phyloP scores from a whole-genome alignment of 2,329 filamentous ascomycete species.

The Hawksworthiomyces lignivorus region DNA sequence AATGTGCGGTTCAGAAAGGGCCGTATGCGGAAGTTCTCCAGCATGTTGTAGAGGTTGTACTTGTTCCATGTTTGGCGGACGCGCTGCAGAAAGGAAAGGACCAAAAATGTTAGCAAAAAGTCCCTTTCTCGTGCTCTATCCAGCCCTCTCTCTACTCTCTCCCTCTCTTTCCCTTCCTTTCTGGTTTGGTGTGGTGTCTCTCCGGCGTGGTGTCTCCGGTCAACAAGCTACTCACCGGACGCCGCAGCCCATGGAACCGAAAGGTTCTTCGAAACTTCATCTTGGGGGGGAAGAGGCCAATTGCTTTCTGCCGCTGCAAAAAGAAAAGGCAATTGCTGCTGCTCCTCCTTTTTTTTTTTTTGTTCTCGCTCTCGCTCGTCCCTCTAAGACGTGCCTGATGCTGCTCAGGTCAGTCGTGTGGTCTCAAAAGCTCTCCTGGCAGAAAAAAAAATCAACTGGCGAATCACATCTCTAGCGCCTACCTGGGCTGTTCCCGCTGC shows the following conservation, averaged over 20 bases:
- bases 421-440: conserved; percentile 2
- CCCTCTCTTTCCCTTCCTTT: neutral
- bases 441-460: conserved; percentile 8
- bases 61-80: conserved; percentile 95
- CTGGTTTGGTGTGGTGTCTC: too few species aligned
- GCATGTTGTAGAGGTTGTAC: conserved; percentile 88
- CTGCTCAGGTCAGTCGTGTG: neutral
- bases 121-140: neutral
- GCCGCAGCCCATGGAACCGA: conserved; percentile 60
- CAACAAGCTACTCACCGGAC: conserved; percentile 45
- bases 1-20: conserved; percentile 54
- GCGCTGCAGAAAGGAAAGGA: conserved; percentile 51
- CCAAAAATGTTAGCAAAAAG: neutral
- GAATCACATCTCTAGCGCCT: conserved; percentile 9
- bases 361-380: conserved; percentile 5
- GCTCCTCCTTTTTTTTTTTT: conserved; percentile 1
- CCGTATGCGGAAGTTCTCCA: conserved; percentile 39
- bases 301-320: too few species aligned
- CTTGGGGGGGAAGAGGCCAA: conserved; percentile 20
- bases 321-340: too few species aligned
- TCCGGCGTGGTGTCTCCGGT: too few species aligned
- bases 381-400: too few species aligned
- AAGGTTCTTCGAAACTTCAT: conserved; percentile 48
- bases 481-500: too few species aligned
- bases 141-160: neutral